Percentiles rank a stretch among this genome's conserved stretches.
Conservation (phyloP, 2,329 filamentous ascomycete species). For the Apiospora marii region DNA sequence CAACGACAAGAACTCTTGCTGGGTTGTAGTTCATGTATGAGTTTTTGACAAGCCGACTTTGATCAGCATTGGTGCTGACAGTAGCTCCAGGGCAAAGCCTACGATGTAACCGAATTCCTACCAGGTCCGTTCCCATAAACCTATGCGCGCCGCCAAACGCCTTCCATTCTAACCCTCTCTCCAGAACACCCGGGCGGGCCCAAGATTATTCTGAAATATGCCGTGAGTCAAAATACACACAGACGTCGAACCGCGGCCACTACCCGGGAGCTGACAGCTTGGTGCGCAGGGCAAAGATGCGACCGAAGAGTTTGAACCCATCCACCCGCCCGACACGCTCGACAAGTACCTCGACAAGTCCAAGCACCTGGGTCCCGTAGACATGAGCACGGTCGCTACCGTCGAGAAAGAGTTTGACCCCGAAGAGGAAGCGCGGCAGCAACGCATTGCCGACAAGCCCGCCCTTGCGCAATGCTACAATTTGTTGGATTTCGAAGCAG, state of each 20-base stretch:
- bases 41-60: background rate
- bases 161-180: background rate
- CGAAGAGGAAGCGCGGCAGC: conserved; percentile 74
- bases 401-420: conserved; percentile 73
- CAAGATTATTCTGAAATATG: conserved; percentile 97
- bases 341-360: conserved; percentile 82
- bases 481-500: conserved; percentile 93
- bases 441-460: conserved; percentile 79
- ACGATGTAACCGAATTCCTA: conserved; percentile 91
- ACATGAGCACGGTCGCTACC: conserved; percentile 80
- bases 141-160: background rate
- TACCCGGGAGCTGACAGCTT: background rate
- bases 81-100: conserved; percentile 70
- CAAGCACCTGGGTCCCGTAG: conserved; percentile 89
- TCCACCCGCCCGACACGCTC: conserved; percentile 87
- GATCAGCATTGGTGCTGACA: conserved; percentile 24
- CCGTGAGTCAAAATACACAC: conserved; percentile 53
- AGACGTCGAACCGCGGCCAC: background rate
- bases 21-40: conserved; percentile 84
- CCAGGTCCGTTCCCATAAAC: conserved; percentile 56
- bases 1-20: conserved; percentile 83
- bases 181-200: conserved; percentile 85
- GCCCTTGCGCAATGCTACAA: conserved; percentile 90
- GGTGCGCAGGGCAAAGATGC: conserved; percentile 79
- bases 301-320: conserved; percentile 89